phyloP scores from a whole-genome alignment of 768 basidiomycete genomes.

The Coprinellus micaceus region DNA sequence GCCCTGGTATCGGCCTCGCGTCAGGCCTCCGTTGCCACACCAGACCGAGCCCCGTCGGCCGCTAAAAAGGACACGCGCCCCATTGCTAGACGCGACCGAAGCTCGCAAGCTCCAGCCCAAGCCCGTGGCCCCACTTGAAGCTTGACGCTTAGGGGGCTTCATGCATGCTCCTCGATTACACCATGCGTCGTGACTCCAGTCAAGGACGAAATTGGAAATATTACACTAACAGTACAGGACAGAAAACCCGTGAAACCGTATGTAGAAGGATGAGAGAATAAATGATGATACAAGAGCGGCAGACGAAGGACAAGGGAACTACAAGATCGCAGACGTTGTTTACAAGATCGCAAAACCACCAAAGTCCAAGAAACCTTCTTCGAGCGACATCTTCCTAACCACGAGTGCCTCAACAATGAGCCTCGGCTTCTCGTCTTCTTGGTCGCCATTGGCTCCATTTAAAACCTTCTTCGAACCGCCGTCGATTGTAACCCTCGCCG shows the following conservation, averaged over 20 bases:
- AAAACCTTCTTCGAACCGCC: neutral
- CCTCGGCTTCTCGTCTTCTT: conserved; percentile 36
- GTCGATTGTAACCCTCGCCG: neutral
- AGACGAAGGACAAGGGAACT: conserved; percentile 7
- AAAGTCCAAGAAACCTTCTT: conserved; percentile 77
- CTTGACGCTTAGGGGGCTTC: too few relatives aligned
- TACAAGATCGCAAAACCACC: conserved; percentile 49
- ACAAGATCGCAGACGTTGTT: neutral
- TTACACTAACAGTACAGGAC: too few relatives aligned
- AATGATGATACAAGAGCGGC: neutral
- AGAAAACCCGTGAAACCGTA: too few relatives aligned
- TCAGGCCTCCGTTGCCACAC: too few relatives aligned
- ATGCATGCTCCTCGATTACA: too few relatives aligned
- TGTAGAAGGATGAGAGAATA: neutral
- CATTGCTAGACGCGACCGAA: conserved; percentile 20
- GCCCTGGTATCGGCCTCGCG: too few relatives aligned
- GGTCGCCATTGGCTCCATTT: neutral
- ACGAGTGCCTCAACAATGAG: conserved; percentile 80
- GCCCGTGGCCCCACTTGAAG: too few relatives aligned
- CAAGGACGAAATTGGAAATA: too few relatives aligned
- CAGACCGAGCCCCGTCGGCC: neutral
- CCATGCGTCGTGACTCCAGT: too few relatives aligned
- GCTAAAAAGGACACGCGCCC: neutral
- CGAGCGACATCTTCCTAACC: conserved; percentile 69
- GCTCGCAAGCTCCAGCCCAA: too few relatives aligned